Base-by-base conservation (phyloP, 2,329 filamentous ascomycete species). In the Pyrenophora seminiperda region DNA sequence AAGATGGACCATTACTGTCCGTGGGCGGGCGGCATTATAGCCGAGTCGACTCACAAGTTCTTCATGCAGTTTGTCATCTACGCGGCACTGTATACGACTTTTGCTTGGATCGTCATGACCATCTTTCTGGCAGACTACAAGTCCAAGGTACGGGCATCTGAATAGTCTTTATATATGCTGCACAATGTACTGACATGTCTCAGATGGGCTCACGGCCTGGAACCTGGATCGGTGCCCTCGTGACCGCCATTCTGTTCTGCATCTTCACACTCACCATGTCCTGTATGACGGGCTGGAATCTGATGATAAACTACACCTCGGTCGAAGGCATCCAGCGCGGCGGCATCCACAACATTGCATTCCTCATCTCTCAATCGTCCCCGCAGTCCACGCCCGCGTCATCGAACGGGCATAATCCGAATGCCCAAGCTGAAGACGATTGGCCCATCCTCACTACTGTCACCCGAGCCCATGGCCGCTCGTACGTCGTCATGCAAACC, bases 1-100 rank as follows among this genome's bases (percentile, higher is more conserved):
- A 94, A 94, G 65, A 94, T 97, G 88, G 93, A 97, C 57, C 93
- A 97, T 68, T 94, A 92, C 65, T 99, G 94, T 66, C 94, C 93
- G 0, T 97, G 86, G 84, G 92, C 96, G n/a, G 93, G 93, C 3
- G 94, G 93, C 17, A 89, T 96, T 58, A 86, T 99, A 7, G 88
- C 86, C 0, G 92, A 97, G 70, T 91, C 85, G 1, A 79, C 87
- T 2, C 92, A 93, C 77, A 97, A 97, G 65, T 97, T 90, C 73
- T 97, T 99, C 67, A 77, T 91, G 9, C 94, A 97, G 60, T 96
- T 97, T 66, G 85, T 86, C 13, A 81, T 83, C 34, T 96, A 94
- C 70, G 85, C 85, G 1, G 76, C 83, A 4, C 62, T 90, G 3
- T 90, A 87, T 61, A 91, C 87, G 58, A 72, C 78, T 2, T 82